Base-by-base conservation (phyloP, 768 basidiomycete species). In the Russula vinacea region DNA sequence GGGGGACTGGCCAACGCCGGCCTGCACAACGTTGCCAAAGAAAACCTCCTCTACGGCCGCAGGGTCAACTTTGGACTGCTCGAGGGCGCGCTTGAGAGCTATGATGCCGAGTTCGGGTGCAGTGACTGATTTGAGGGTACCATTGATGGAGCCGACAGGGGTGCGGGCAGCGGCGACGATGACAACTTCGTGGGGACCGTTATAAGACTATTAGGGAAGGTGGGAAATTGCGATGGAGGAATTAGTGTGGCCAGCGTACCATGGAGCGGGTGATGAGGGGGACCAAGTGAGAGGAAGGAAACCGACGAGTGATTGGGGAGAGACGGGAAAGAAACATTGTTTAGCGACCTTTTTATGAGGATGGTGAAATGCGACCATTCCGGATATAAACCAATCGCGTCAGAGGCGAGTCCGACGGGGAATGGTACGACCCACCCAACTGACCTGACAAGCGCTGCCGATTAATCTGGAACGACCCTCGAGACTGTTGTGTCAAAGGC, bases 11-110 rank as follows among this genome's bases (percentile, higher is more conserved):
- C 97, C 97, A 57, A 95, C 92, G 70, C 94, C 94, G 3, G 94
- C 97, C 77, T 98, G 96, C 61, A 98, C 86, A 72, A 99, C 97
- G 73, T 99, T 95, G 69, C 97, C 97, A 73, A 98, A 89, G 83
- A 89, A 98, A 71, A 98, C 80, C 78, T 99, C 97, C 76, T 98
- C 94, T n/a, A 92, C 87, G 64, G 83, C 73, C 1, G 87, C 82
- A 19, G 94, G 89, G 70, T 89, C 84, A 72, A 98, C 82, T 58
- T 87, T 85, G 53, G 88, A 87, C 60, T 88, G 83, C 67, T 86
- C 82, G 62, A 98, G 81, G 22, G 94, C 97, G 74, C 90, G 89
- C 76, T 94, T 98, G 74, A 98, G 83, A 47, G 92, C 97, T 60
- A 88, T 79, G 37, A 84, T 76, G 70, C 97, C 97, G 62, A 99